phyloP scores from a whole-genome alignment of 1,139 yeast genomes.

The Candida sanyaensis region DNA sequence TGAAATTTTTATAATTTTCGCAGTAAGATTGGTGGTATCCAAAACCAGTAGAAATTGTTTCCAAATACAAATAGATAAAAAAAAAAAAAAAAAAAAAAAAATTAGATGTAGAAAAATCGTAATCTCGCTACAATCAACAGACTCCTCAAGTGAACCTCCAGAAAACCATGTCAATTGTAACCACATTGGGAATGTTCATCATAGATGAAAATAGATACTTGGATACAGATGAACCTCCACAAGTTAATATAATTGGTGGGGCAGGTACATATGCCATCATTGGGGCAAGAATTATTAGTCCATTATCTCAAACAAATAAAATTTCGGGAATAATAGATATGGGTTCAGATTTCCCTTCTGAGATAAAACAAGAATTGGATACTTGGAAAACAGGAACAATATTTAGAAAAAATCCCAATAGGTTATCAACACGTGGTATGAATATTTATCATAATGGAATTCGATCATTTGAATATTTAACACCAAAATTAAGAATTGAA shows the following conservation, averaged over 20 bases:
- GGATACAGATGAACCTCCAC: constrained; percentile 38
- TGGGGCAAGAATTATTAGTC: constrained; percentile 65
- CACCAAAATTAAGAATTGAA: constrained; percentile 66
- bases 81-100: neutral
- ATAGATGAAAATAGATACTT: constrained; percentile 82
- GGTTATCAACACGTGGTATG: constrained; percentile 81
- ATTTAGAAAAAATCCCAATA: constrained; percentile 48
- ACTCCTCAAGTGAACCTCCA: neutral
- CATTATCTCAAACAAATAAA: constrained; percentile 30
- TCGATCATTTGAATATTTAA: constrained; percentile 44
- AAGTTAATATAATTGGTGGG: constrained; percentile 74
- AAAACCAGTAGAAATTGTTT: neutral
- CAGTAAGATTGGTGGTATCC: neutral
- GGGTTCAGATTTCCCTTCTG: constrained; percentile 73
- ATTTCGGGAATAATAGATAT: constrained; percentile 76
- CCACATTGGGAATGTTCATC: constrained; percentile 86
- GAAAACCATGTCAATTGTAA: constrained; percentile 31
- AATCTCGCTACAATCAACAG: neutral
- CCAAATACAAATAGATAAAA: neutral
- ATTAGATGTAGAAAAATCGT: neutral
- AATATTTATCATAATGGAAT: constrained; percentile 69
- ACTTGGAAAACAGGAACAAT: constrained; percentile 65
- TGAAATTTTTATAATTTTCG: neutral
- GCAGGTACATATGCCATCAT: constrained; percentile 83
- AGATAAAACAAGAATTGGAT: constrained; percentile 45